Conservation (phyloP, 225 moss, liverwort and hornwort species). For the Pseudisothecium myosuroides region DNA sequence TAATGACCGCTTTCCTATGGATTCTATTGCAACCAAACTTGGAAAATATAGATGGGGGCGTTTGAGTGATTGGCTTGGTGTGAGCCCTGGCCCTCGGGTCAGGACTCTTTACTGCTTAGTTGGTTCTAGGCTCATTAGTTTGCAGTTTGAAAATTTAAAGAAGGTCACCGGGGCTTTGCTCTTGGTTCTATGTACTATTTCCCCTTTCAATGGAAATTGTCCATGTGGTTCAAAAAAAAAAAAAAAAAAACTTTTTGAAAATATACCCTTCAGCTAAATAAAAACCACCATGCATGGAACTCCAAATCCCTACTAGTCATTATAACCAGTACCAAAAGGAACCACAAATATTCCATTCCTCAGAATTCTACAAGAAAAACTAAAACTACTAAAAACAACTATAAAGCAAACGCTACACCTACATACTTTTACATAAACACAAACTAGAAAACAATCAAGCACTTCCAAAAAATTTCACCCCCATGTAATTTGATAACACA, state of each 20-base stretch:
- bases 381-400: fast-evolving
- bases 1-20: fast-evolving
- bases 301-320: neutral
- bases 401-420: neutral
- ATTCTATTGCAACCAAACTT: neutral
- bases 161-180: too few species aligned
- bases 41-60: too few species aligned
- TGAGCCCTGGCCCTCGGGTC: too few species aligned
- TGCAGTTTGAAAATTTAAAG: too few species aligned
- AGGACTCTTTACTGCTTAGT: too few species aligned
- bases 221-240: too few species aligned
- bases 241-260: too few species aligned
- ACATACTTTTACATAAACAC: neutral
- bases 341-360: neutral
- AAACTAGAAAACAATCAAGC: neutral
- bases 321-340: fast-evolving
- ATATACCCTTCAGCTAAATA: neutral
- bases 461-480: neutral
- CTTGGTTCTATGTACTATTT: too few species aligned
- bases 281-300: too few species aligned
- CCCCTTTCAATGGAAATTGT: too few species aligned
- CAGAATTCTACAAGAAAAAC: neutral
- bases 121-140: too few species aligned
- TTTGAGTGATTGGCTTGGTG: too few species aligned
- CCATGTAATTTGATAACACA: fast-evolving